phyloP scores from a whole-genome alignment of 2,329 filamentous ascomycete species.

The Aschersonia sp. region DNA sequence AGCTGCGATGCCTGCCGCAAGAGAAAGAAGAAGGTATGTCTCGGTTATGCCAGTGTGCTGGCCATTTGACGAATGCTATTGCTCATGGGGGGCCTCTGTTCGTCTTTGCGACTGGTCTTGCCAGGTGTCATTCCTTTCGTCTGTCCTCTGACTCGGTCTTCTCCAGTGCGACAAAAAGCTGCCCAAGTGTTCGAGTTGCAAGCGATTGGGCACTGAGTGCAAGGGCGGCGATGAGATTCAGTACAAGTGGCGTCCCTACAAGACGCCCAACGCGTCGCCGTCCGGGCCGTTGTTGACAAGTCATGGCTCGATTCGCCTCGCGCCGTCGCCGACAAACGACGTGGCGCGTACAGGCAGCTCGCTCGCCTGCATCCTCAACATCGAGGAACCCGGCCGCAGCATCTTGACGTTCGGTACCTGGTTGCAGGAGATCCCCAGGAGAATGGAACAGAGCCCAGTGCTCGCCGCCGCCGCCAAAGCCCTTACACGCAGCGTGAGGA shows the following conservation, averaged over 20 bases:
- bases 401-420: neutral
- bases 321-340: neutral
- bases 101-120: too few species aligned
- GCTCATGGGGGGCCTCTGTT: too few species aligned
- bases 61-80: neutral
- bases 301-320: neutral
- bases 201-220: neutral
- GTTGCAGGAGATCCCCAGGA: conserved; percentile 1
- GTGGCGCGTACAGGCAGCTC: neutral
- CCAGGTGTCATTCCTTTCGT: neutral
- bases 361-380: neutral
- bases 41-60: neutral
- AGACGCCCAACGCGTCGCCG: neutral
- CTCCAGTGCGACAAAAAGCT: conserved; percentile 2
- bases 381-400: neutral
- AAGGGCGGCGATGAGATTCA: conserved; percentile 1
- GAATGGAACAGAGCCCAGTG: neutral
- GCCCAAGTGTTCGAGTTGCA: conserved; percentile 1
- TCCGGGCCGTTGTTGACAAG: neutral
- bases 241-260: neutral
- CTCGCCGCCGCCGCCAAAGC: neutral
- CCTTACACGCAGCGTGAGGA: neutral
- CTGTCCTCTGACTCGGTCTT: neutral
- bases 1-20: conserved; percentile 1
- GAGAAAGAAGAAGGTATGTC: conserved; percentile 1